Evolutionary conservation across 768 basidiomycete species (phyloP), one percentile per base, ranked within the genome.

Genomic region (Amanita thiersii): DNA sequence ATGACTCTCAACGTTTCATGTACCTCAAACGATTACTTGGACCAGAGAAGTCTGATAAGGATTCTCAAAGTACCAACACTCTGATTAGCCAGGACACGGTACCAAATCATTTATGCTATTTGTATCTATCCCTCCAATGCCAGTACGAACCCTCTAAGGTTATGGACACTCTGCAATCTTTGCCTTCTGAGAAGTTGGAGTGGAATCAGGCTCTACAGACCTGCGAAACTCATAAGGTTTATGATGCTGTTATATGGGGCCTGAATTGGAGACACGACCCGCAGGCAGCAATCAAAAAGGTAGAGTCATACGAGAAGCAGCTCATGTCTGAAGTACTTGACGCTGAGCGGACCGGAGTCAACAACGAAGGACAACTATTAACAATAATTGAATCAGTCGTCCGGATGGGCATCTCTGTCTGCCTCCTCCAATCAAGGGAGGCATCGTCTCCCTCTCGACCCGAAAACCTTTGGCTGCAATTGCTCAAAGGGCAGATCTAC

Each of bases 401-500:
- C 12, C 64, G 65, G 10, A 72, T 74, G 21, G 83, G 81, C 23
- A 70, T 83, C 2, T 59, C 67, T 1, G 70, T 93, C 19, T 96
- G 91, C 57, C 59, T 82, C 28, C 71, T 79, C 40, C 77, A 75
- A 39, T 87, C 86, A 43, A 58, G 51, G 19, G 54, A 58, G 9
- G 61, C 64, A 14, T 57, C 65, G 7, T 59, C 53, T 21, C 60
- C 70, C 20, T 54, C 72, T 43, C 63, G 72, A 29, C 50, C 80
- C 11, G 92, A 96, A 54, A 87, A 94, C 48, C 75, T 90, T 49
- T 98, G 92, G 92, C 89, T 90, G 58, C 74, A 79, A 47, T 65
- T 96, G 1, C 70, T 98, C 23, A 79, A 77, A 52, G 80, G 82
- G 46, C 84, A 96, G 54, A 81, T 96, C 40, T 73, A 79, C 38